Base-by-base conservation (phyloP, 176 grass and related monocot species). In the Pontederia paniculata region DNA sequence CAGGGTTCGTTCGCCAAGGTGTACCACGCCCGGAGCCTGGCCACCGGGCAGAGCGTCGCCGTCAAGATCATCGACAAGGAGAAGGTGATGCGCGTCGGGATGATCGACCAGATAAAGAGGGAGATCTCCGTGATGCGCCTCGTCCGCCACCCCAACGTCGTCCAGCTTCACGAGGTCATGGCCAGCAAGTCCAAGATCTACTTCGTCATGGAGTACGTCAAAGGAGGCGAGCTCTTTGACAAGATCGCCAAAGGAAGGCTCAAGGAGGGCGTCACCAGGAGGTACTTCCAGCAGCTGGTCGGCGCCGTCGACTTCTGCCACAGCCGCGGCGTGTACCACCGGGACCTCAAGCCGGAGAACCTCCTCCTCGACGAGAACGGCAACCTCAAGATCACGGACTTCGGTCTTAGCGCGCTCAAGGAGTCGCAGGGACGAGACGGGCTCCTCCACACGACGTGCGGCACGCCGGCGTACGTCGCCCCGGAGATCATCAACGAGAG, bases 161-260 rank as follows among this genome's bases (percentile, higher is more conserved):
- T 94, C 44, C 88, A 94, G 62, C 83, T 94, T 25, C 79, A 94
- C 0, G 88, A 94, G 70, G 84, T 88, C 68, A 94, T 94, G 88
- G 88, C 88, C 57, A 94, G 77, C 80, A 94, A 88, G 76, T 78
- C 55, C 77, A 88, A 84, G 71, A 94, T 94, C 70, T 94, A 88
- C 73, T 94, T 88, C 2, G 77, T 81, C 10, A 88, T 94, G 80
- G 88, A 94, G 74, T 88, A 94, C 9, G 83, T 94, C 49, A 74
- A 73, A 17, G 83, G 88, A 0, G 80, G 83, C 8, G 88, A 94
- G 67, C 88, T 94, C 15, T 94, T 88, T 68, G 62, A 54, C 58
- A 78, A 55, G 60, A 74, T 94, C 2, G 69, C 84, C 5, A 76
- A 74, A 59, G 83, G 88, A 10, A 66, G 77, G 13, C 66, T 94